These are phyloP conservation scores for Scutellaria barbata DNA, from an alignment of 257 asterid species.

Conservation along the genomic window DNA sequence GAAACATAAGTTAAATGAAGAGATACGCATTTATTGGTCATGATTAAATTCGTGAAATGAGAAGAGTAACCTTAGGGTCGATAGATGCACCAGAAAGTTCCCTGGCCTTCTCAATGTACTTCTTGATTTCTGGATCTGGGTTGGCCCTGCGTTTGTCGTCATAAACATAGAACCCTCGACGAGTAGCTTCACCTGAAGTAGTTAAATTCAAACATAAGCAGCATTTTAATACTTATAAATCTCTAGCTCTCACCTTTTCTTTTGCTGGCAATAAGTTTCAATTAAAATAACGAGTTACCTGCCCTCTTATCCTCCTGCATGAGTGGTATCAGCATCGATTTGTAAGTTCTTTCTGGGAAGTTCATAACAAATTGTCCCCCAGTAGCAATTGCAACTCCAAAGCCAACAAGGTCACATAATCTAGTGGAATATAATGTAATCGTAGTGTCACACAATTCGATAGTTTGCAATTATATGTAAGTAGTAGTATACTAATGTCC, in stretches of 20 bases:
- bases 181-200: conserved; percentile 77
- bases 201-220: conserved; percentile 25
- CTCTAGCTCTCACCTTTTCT: no score
- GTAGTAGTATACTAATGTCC: neutral
- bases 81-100: conserved; percentile 73
- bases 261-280: neutral
- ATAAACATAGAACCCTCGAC: conserved; percentile 75
- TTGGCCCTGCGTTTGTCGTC: conserved; percentile 82
- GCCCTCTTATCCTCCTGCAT: conserved; percentile 93
- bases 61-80: conserved; percentile 76
- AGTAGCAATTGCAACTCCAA: conserved; percentile 88
- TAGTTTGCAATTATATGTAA: neutral
- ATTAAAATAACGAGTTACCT: conserved; percentile 47
- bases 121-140: conserved; percentile 89
- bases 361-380: conserved; percentile 76
- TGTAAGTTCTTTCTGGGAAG: conserved; percentile 85
- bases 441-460: conserved; percentile 12
- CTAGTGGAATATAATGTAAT: conserved; percentile 41
- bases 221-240: neutral
- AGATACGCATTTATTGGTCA: neutral
- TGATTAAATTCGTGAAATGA: conserved; percentile 5
- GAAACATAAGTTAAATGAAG: neutral
- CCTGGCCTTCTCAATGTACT: conserved; percentile 76
- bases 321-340: conserved; percentile 81
- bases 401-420: conserved; percentile 89